Base-by-base conservation (phyloP, 192 early-diverging fungal genomes). In the Backusella liffmaniae region DNA sequence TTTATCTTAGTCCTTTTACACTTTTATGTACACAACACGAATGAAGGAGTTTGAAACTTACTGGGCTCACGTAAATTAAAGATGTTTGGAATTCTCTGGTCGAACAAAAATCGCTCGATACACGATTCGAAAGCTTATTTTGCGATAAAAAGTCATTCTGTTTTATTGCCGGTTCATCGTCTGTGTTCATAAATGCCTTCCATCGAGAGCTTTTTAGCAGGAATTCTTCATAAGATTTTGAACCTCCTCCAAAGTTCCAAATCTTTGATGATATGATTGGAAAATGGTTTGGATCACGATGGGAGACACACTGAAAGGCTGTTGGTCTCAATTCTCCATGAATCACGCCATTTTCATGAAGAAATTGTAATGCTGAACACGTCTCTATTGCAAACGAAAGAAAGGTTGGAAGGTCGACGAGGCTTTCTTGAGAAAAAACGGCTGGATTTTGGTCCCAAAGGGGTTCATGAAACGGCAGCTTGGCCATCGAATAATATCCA, bases 191-290 rank as follows among this genome's bases (percentile, higher is more conserved):
- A 26, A 39, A 73, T 18, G 62, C 42, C 53, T 46, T 41, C 67
- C 67, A 70, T 39, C 75, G 23, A 0, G 46, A 69, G 26, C 75
- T 67, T 13, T 46, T 76, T n/a, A 76, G 26, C 15, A 76, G 29
- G 4, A 76, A 67, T 18, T 76, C 75, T 42, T 76, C 75, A 34
- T 76, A 76, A 6, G 75, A 76, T 29, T 53, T 76, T 0, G 69
- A 30, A 0, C 75, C 75, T 21, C 62, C 34, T 2, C 75, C 75
- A 59, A 76, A 76, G n/a, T 76, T 76, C 75, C 75, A 76, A 3
- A 76, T 70, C 49, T 69, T 76, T 6, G 51, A 44, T 12, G n/a
- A 29, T 23, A 62, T 62, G 1, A 62, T 62, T 12, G 56, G 56
- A n/a, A 62, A 62, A 29, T 51, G 41, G 18, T 70, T 49, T 15